Conservation (phyloP, 345 rosid species). For the Rhizophora apiculata region DNA sequence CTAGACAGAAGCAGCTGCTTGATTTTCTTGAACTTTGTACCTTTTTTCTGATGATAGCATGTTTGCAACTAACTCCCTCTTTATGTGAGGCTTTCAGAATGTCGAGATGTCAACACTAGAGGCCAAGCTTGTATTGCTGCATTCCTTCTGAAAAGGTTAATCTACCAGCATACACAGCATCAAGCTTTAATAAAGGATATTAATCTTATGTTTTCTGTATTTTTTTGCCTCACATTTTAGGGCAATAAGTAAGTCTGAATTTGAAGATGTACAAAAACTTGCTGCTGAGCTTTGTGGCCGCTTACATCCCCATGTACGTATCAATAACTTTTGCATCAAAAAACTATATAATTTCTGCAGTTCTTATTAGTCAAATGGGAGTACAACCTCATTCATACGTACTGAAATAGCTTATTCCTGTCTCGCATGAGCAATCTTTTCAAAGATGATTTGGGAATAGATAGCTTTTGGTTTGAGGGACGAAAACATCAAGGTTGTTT, state of each 20-base stretch:
- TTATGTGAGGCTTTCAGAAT: conserved; percentile 34
- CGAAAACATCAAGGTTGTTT: too few species aligned
- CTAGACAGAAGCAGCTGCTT: conserved; percentile 2
- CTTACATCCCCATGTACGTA: conserved; percentile 64
- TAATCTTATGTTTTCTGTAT: conserved; percentile 12
- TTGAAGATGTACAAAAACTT: conserved; percentile 81
- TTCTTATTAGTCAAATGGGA: neutral
- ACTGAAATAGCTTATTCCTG: too few species aligned
- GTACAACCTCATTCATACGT: neutral
- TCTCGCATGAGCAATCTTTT: too few species aligned
- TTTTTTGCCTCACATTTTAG: conserved; percentile 37
- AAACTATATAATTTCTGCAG: conserved; percentile 2
- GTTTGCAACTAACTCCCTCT: conserved; percentile 4
- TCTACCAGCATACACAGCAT: conserved; percentile 15
- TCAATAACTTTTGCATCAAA: conserved; percentile 3
- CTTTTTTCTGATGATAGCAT: conserved; percentile 4
- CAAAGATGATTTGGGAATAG: too few species aligned
- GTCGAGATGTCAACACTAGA: conserved; percentile 34
- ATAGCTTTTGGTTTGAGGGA: too few species aligned
- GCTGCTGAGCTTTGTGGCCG: conserved; percentile 96
- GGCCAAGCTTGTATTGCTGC: conserved; percentile 53
- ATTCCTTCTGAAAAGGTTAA: conserved; percentile 70
- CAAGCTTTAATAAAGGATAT: conserved; percentile 20
- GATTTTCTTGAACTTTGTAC: conserved; percentile 9
- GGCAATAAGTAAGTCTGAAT: conserved; percentile 65